Percentiles rank a stretch among this genome's conserved stretches.
Conservation (phyloP, 306 rosid genomes). For the Casuarina cunninghamiana region DNA sequence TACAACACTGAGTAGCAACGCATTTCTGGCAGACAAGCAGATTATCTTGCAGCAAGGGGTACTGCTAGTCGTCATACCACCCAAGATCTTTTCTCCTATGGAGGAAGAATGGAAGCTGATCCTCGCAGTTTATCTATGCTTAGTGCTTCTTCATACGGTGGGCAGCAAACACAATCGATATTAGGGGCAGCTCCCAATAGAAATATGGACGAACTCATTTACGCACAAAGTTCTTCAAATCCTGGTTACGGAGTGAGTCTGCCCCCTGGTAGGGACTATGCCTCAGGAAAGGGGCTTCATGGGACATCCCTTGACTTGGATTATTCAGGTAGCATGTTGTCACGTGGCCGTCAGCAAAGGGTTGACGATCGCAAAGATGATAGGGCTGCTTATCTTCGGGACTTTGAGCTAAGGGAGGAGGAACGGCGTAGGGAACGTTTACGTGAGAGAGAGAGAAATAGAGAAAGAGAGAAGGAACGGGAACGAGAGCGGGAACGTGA, state of each 20-base stretch:
- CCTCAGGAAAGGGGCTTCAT: conserved; percentile 82
- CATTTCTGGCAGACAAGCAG: conserved; percentile 99
- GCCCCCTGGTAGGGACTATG: conserved; percentile 99
- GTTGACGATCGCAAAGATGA: conserved; percentile 82
- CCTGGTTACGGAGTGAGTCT: conserved; percentile 99
- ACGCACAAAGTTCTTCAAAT: conserved; percentile 78
- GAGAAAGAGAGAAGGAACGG: conserved; percentile 81
- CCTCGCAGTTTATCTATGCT: conserved; percentile 78
- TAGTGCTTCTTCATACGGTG: conserved; percentile 71
- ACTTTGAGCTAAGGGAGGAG: conserved; percentile 93
- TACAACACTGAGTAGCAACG: conserved; percentile 82
- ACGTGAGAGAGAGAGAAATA: conserved; percentile 86
- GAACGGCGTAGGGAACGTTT: conserved; percentile 91
- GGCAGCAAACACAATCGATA: conserved; percentile 85
- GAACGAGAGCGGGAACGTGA: conserved; percentile 65
- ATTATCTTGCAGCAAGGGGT: conserved; percentile 93
- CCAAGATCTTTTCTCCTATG: conserved; percentile 82
- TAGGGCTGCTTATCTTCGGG: conserved; percentile 83
- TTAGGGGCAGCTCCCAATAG: conserved; percentile 96
- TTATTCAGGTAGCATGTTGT: conserved; percentile 50
- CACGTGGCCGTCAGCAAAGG: conserved; percentile 58
- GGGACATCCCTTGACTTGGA: conserved; percentile 74
- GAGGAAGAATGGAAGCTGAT: conserved; percentile 91
- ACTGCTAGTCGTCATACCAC: conserved; percentile 83
- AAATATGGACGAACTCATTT: conserved; percentile 77